Percentiles rank a stretch among this genome's conserved stretches.
These are phyloP conservation scores for Begonia loranthoides DNA, from an alignment of 306 rosid genomes.

Conservation along the genomic window DNA sequence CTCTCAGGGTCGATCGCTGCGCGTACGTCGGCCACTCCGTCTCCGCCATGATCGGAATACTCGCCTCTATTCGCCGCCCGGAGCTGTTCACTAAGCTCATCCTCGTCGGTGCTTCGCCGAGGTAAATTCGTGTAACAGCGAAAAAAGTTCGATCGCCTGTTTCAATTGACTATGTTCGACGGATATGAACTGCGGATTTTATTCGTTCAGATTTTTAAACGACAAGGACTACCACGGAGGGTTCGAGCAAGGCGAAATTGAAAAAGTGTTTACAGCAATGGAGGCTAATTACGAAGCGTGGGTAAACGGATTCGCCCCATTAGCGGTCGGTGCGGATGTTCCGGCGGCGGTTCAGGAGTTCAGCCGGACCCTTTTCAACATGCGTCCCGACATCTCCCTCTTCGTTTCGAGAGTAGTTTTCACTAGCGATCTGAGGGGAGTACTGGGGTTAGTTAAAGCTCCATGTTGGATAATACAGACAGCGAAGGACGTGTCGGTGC, in stretches of 20 bases:
- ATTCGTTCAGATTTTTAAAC: constrained; percentile 42
- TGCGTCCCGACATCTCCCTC: constrained; percentile 73
- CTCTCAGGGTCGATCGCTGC: constrained; percentile 42
- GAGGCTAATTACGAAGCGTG: constrained; percentile 65
- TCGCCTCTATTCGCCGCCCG: constrained; percentile 76
- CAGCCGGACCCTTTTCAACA: constrained; percentile 66
- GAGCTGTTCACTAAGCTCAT: constrained; percentile 69
- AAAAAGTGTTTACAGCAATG: constrained; percentile 56
- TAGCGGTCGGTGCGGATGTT: constrained; percentile 72
- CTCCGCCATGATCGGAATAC: constrained; percentile 85
- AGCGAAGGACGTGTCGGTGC: constrained; percentile 48
- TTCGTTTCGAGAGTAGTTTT: constrained; percentile 47
- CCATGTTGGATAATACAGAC: constrained; percentile 77
- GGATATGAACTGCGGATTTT: background rate
- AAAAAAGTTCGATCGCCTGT: background rate
- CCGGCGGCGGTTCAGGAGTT: constrained; percentile 63
- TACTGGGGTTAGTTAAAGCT: constrained; percentile 49
- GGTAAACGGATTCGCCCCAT: constrained; percentile 67
- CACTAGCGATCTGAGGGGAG: constrained; percentile 65
- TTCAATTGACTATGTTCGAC: too few relatives aligned
- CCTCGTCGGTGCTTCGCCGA: constrained; percentile 79
- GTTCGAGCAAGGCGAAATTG: constrained; percentile 51
- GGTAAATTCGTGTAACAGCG: constrained; percentile 16
- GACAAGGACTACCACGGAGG: constrained; percentile 78
- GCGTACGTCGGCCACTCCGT: constrained; percentile 82